Base-by-base conservation (phyloP, 257 asterid genomes). In the Schizonepeta tenuifolia region DNA sequence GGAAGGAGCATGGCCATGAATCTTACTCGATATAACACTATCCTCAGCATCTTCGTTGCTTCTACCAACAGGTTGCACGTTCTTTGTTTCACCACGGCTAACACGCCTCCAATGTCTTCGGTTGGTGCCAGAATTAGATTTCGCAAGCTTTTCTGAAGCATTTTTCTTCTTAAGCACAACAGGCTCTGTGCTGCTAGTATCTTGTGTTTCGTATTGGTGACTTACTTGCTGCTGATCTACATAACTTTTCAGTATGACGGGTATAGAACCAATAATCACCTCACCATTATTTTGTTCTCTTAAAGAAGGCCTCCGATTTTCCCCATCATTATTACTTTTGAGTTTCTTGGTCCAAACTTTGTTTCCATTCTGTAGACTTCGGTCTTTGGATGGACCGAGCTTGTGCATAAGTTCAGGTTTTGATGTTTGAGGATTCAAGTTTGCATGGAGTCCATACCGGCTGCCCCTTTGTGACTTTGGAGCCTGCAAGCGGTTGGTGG, bases 191-290 rank as follows among this genome's bases (percentile, higher is more conserved):
- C 78, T 75, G 71, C 72, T 44, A 60, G 40, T 18, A 43, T 53
- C 70, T 10, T 67, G 71, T 33, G 62, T 70, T 74, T 81, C 83
- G 43, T 50, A 67, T 22, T 36, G 65, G 70, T 13, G 38, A 65
- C 66, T 54, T 20, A 72, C 80, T 64, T 66, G 82, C 70, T 69
- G 79, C 70, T 72, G 72, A 36, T 78, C 57, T 57, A 65, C 72
- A 57, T 47, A 59, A 75, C 73, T 81, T 76, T 63, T 83, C 69
- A 91, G 84, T 0, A 82, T 75, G 59, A 94, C 82, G 3, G 96
- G 67, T 79, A 93, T 89, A 40, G 96, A 91, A 69, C 98, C 98
- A 24, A 93, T 91, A 60, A 91, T 70, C 79, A 93, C 87, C 80
- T 83, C 89, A 40, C 88, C 72, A 54, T 80, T 82, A 72, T 67